Base-by-base conservation (phyloP, 2,329 filamentous ascomycete genomes). In the Cladosporium sp. region DNA sequence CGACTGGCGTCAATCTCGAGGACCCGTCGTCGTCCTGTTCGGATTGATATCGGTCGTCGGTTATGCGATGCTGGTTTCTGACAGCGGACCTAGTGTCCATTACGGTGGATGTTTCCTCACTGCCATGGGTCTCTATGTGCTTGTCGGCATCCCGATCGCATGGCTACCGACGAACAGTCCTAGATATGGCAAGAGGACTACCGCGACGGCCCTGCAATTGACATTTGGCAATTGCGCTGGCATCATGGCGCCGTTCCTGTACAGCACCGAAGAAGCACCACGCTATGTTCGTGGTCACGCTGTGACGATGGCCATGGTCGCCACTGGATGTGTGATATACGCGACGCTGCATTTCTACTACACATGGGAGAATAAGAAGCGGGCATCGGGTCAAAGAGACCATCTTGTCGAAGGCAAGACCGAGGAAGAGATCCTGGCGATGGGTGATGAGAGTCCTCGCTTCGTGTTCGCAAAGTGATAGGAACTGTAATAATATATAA, bases 61-160 rank as follows among this genome's bases (percentile, higher is more conserved):
- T 6, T 75, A 74, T 49, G 88, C 83, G 0, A 81, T 93, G 36
- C 74, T 93, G 66, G 83, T 93, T 52, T 85, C 88, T 1, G 80
- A 88, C 58, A 80, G 83, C 2, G 77, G 85, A 1, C 81, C 85
- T 0, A 87, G 86, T 0, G 90, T 88, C 7, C 89, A 90, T 70
- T 93, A 92, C 72, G 90, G 91, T 69, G 91, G 87, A 1, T 92
- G 90, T 68, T 90, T 93, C 75, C 79, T 94, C n/a, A 86, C 93
- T 0, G 90, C 91, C 0, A 83, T 87, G 67, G 91, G 91, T 0
- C 75, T 94, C 2, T 94, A 93, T 70, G 82, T 87, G 15, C 78
- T 79, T 8, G 84, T 86, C 14, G 85, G 85, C 1, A 72, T 87
- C 24, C 84, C 84, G 4, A 76, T 87, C 10, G 84, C 85, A 3